Conservation (phyloP, 768 basidiomycete species). For the Cyclocybe aegerita region DNA sequence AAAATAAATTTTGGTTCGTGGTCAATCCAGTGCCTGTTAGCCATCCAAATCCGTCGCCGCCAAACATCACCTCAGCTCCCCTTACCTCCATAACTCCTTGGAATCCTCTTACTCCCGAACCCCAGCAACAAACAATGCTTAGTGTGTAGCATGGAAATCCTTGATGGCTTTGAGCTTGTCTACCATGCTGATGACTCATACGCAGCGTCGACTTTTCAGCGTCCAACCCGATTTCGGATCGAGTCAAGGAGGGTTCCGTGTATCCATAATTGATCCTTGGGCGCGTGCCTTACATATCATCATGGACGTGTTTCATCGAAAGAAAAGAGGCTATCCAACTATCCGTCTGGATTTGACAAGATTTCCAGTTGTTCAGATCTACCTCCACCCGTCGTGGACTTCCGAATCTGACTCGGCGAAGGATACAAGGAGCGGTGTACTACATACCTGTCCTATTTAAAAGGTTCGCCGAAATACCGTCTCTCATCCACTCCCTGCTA, state of each 20-base stretch:
- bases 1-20: constrained; percentile 8
- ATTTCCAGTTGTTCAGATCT: constrained; percentile 30
- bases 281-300: constrained; percentile 29
- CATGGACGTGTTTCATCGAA: constrained; percentile 31
- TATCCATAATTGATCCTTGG: constrained; percentile 32
- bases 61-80: constrained; percentile 12
- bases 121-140: constrained; percentile 1
- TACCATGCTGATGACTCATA: constrained; percentile 27
- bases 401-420: constrained; percentile 34
- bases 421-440: constrained; percentile 22
- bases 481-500: constrained; percentile 14
- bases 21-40: constrained; percentile 14
- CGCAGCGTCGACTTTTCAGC: constrained; percentile 17
- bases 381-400: constrained; percentile 20
- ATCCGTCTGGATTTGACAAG: constrained; percentile 29
- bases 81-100: constrained; percentile 10
- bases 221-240: constrained; percentile 25
- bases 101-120: not conserved
- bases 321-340: constrained; percentile 30
- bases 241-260: constrained; percentile 35
- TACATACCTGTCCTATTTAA: constrained; percentile 16
- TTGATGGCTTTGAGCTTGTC: constrained; percentile 6
- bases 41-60: constrained; percentile 8
- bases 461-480: constrained; percentile 5
- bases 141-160: constrained; percentile 1